Conservation (phyloP, 306 rosid species). For the Potentilla sterilis region DNA sequence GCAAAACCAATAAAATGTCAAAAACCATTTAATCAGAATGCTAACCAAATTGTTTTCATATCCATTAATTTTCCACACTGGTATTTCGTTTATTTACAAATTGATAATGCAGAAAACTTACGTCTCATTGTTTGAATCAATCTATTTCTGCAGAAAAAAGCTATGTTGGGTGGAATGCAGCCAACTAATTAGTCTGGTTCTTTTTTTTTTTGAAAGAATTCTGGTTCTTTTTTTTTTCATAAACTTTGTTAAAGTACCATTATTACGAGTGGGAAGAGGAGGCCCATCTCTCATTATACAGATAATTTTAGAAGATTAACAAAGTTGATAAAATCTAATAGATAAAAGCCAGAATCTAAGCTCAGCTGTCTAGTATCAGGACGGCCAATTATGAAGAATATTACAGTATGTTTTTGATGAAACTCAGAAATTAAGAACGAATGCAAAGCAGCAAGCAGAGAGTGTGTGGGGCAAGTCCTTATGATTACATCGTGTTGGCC, state of each 20-base stretch:
- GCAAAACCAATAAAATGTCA: no score
- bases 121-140: no score
- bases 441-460: neutral
- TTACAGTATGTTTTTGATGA: neutral
- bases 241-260: neutral
- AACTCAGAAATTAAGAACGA: neutral
- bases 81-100: no score
- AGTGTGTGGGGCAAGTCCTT: neutral
- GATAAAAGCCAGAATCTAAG: neutral
- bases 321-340: neutral
- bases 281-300: neutral
- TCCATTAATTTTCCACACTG: no score
- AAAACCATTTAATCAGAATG: no score
- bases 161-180: neutral
- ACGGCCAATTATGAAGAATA: slow-evolving; percentile 1
- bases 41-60: no score
- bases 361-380: neutral
- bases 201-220: no score
- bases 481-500: slow-evolving; percentile 30
- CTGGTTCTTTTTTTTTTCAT: neutral
- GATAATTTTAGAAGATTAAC: neutral
- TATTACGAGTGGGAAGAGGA: neutral
- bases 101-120: no score
- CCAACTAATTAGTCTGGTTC: neutral
- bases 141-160: neutral